Evolutionary conservation across 768 basidiomycete species (phyloP), one percentile per base, ranked within the genome.

Genomic region (Amanita inopinata): DNA sequence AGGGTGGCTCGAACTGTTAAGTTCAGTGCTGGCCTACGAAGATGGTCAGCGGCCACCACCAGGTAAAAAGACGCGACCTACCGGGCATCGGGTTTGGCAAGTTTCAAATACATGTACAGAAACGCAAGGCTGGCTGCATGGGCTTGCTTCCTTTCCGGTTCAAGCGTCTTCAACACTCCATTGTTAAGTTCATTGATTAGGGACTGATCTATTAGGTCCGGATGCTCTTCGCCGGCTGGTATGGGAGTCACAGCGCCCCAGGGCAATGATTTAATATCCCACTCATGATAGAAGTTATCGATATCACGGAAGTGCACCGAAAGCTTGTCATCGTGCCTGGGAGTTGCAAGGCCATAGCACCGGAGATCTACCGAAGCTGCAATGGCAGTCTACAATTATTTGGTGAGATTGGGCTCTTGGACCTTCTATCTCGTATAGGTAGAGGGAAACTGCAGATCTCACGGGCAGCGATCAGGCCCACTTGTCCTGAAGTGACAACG

Each of bases 331-430:
- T 88, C 90, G 14, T 74, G 61, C 39, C 87, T 78, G 9, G 86
- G 83, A 3, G 80, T 78, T 27, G 82, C 70, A 40, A 91, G 72
- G 3, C 84, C 87, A 63, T 91, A 99, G 60, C 93, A 98, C 38
- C 96, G 85, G 38, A 99, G 80, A 60, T 93, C 91, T 27, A 98
- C 84, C 8, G 92, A 83, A 20, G 93, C 93, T 10, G 94, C 94
- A 38, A 99, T 76, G 7, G 94, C 94, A 48, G 94, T 93, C 82
- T 91, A 55, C 24, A 51, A 43, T 50, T 39, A 45, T 23, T 44
- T 28, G 47, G 39, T 35, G 40, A 48, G 24, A 46, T 46, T 41
- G 45, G 32, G 45, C 18, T 48, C 14, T 28, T 17, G n/a, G 31
- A 23, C 12, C 36, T 31, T 22, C 5, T 35, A 33, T 38, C 22